Evolutionary conservation across 2,329 filamentous ascomycete species (phyloP).

Genomic region (Alternaria ventricosa): DNA sequence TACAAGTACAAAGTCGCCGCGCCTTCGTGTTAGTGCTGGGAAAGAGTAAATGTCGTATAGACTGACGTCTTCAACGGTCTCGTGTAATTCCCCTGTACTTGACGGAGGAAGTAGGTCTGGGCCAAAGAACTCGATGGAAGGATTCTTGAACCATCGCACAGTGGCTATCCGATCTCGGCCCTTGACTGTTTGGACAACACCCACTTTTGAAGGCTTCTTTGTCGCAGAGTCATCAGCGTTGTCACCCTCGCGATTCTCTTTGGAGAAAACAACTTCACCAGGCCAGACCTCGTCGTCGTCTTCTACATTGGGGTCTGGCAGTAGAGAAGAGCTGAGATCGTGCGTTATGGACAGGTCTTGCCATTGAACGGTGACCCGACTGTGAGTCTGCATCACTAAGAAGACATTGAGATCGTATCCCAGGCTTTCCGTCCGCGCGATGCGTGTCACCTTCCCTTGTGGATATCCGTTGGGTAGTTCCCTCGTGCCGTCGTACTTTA

Average conservation of each 20-base stretch:
- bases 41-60: conserved; percentile 64
- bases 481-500: conserved; percentile 57
- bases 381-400: conserved; percentile 57
- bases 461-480: conserved; percentile 34
- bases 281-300: conserved; percentile 65
- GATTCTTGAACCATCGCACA: conserved; percentile 60
- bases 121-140: conserved; percentile 40
- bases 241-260: conserved; percentile 42
- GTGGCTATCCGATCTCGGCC: conserved; percentile 62
- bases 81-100: conserved; percentile 51
- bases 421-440: conserved; percentile 56
- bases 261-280: conserved; percentile 61
- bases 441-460: conserved; percentile 52
- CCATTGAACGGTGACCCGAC: conserved; percentile 63
- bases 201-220: conserved; percentile 57
- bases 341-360: conserved; percentile 62
- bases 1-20: conserved; percentile 62
- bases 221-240: conserved; percentile 36
- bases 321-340: conserved; percentile 54
- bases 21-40: conserved; percentile 55
- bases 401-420: conserved; percentile 67
- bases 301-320: conserved; percentile 59
- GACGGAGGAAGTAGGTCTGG: conserved; percentile 52
- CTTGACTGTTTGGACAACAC: conserved; percentile 64
- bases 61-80: conserved; percentile 59